A percentile compares a stretch with the other conserved stretches of the same genome.
phyloP scores from a whole-genome alignment of 140 eudicot species.

The Bidens hawaiensis region DNA sequence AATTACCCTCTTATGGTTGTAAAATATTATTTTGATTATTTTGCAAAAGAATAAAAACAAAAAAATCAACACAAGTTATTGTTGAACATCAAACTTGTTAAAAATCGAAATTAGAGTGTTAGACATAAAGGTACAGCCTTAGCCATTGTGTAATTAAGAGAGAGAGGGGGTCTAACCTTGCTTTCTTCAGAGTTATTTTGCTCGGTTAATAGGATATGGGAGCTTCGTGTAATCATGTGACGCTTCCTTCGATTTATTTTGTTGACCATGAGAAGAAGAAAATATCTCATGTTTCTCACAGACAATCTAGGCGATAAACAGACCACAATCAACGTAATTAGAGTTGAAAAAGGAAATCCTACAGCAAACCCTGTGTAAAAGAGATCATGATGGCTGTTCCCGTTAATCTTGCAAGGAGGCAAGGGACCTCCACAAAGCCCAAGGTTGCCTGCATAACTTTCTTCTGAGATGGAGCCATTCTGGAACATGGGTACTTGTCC shows the following conservation, averaged over 20 bases:
- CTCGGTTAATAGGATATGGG: background rate
- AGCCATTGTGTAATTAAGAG: too few species aligned
- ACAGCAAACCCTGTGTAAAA: constrained; percentile 11
- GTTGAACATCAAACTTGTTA: too few species aligned
- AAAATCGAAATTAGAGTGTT: too few species aligned
- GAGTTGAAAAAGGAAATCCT: constrained; percentile 9
- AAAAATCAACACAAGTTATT: too few species aligned
- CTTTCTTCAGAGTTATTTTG: constrained; percentile 1
- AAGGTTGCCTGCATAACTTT: constrained; percentile 35
- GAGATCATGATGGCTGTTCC: background rate
- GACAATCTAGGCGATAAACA: background rate
- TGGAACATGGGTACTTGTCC: constrained; percentile 37
- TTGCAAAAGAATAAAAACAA: too few species aligned
- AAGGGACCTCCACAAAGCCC: constrained; percentile 58
- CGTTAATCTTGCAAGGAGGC: constrained; percentile 5
- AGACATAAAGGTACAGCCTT: too few species aligned
- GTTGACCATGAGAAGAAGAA: constrained; percentile 1
- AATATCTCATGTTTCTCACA: background rate
- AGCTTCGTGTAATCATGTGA: background rate
- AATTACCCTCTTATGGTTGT: too few species aligned
- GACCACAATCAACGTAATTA: constrained; percentile 3
- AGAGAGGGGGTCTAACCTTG: constrained; percentile 2
- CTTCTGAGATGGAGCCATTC: background rate
- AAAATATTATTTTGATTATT: too few species aligned
- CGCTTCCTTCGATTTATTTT: background rate